Evolutionary conservation across 169 alveolate species (phyloP).

Genomic region (Blepharisma undulans): DNA sequence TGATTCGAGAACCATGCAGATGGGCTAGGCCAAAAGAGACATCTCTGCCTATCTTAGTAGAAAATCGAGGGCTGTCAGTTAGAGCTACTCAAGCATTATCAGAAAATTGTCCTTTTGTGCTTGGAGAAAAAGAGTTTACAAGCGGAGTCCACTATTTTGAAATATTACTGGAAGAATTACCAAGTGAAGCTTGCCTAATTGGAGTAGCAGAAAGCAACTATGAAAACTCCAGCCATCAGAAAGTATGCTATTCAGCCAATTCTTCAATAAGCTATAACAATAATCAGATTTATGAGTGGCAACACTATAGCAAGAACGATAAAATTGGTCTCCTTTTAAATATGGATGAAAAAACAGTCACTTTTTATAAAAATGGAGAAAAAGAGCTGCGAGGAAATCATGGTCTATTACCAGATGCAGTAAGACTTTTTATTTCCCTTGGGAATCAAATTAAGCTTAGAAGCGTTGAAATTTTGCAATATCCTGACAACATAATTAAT

Average conservation of each 20-base stretch:
- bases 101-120: background rate
- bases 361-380: slow-evolving; percentile 25
- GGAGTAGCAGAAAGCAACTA: slow-evolving; percentile 9
- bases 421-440: background rate
- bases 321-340: slow-evolving; percentile 23
- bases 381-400: background rate
- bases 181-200: background rate
- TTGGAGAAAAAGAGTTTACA: background rate
- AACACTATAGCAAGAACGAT: background rate
- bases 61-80: background rate
- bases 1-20: background rate
- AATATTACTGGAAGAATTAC: background rate
- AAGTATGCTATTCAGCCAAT: background rate
- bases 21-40: background rate
- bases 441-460: background rate
- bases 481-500: background rate
- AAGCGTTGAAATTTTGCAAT: background rate
- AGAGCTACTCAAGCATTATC: too few relatives aligned
- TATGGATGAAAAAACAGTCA: slow-evolving; percentile 26
- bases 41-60: background rate
- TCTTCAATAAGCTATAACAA: background rate
- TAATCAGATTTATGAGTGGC: background rate
- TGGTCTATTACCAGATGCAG: background rate
- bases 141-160: slow-evolving; percentile 3
- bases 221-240: background rate